Conservation (phyloP, 208 protist genomes). For the Naegleria fowleri region DNA sequence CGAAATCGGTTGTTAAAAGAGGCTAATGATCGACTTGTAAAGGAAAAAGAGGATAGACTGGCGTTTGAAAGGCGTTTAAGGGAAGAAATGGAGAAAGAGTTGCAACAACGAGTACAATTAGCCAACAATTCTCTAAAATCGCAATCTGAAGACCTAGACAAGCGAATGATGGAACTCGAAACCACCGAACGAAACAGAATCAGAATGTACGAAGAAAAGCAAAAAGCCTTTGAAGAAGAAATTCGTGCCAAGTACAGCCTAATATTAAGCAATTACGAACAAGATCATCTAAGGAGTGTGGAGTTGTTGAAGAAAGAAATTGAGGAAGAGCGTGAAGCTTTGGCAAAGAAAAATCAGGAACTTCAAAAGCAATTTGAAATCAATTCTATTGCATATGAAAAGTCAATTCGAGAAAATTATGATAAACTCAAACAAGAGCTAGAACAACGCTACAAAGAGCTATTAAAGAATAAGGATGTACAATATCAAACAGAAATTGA, state of each 20-base stretch:
- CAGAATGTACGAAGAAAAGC: neutral
- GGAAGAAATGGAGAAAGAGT: constrained; percentile 8
- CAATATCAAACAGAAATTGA: neutral
- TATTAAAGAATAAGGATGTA: neutral
- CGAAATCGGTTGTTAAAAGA: neutral
- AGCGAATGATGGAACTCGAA: neutral
- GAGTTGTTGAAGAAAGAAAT: neutral
- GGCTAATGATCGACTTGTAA: neutral
- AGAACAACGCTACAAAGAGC: neutral
- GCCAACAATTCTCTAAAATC: neutral
- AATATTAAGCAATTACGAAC: neutral
- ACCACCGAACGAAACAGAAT: neutral
- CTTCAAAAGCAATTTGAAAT: neutral
- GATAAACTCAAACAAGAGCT: neutral
- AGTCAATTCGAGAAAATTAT: constrained; percentile 13
- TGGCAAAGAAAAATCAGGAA: neutral
- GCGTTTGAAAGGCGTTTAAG: neutral
- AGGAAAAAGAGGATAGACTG: constrained; percentile 7
- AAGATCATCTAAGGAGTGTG: neutral
- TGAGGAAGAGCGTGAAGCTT: neutral
- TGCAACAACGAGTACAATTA: neutral
- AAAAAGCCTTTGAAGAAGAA: neutral
- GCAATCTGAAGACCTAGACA: neutral
- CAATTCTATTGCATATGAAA: neutral
- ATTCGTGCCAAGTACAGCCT: neutral